A percentile compares a stretch with the other conserved stretches of the same genome.
These are phyloP conservation scores for sorghum (Sorghum bicolor) DNA, from an alignment of 176 grass and related monocot species.

Conservation along the genomic window DNA sequence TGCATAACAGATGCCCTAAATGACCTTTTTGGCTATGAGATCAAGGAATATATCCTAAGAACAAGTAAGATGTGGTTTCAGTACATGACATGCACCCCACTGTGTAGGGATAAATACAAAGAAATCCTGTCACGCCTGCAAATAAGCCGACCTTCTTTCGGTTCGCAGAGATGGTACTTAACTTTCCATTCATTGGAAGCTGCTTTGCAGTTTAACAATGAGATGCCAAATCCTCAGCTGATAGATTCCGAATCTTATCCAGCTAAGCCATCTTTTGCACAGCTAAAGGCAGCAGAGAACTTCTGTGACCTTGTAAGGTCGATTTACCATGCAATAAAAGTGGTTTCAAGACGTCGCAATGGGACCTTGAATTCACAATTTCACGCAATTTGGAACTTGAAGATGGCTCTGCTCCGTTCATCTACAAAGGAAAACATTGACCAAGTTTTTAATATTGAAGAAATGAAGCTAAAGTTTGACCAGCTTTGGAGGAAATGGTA, in stretches of 20 bases:
- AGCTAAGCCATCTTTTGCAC: neutral
- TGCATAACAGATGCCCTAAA: constrained; percentile 9
- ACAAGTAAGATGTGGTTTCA: neutral
- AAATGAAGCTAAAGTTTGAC: neutral
- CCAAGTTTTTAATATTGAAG: neutral
- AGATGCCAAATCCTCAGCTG: neutral
- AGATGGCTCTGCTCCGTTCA: neutral
- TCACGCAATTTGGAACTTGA: neutral
- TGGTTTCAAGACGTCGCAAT: neutral
- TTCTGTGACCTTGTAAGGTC: constrained; percentile 11
- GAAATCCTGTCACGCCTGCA: neutral
- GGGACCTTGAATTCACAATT: constrained; percentile 4
- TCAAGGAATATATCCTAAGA: neutral
- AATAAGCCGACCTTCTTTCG: neutral
- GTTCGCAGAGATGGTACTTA: neutral
- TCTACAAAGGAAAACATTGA: neutral
- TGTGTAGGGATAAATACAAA: neutral
- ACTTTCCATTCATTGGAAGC: neutral
- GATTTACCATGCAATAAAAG: neutral
- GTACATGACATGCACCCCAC: constrained; percentile 18
- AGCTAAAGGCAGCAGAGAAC: neutral
- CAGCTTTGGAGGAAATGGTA: constrained; percentile 17
- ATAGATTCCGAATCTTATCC: neutral
- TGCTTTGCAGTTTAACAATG: constrained; percentile 1
- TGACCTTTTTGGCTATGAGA: neutral